Percentiles rank a stretch among this genome's conserved stretches.
Conservation (phyloP, 1,139 yeast genomes). For the Candida anutae region DNA sequence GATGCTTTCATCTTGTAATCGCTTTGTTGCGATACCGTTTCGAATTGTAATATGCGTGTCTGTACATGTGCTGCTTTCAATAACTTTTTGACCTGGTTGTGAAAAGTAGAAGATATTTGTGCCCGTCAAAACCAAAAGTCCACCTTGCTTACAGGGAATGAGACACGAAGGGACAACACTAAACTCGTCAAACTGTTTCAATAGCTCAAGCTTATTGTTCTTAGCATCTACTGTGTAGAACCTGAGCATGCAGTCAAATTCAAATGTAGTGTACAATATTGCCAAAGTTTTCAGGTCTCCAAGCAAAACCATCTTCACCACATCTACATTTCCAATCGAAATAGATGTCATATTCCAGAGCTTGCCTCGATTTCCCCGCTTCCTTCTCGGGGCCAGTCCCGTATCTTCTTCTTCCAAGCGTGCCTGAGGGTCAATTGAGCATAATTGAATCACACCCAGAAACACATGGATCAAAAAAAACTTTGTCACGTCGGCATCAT, state of each 20-base stretch:
- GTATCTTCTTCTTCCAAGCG: neutral
- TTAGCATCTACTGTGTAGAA: constrained; percentile 14
- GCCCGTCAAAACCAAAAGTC: constrained; percentile 23
- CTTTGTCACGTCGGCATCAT: constrained; percentile 5
- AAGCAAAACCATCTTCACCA: constrained; percentile 16
- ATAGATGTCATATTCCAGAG: constrained; percentile 9
- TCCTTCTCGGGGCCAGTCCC: constrained; percentile 2
- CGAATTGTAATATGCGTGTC: constrained; percentile 6
- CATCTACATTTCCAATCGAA: constrained; percentile 22
- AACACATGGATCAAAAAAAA: constrained; percentile 22
- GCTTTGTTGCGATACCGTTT: constrained; percentile 8
- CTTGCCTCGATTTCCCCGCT: constrained; percentile 2
- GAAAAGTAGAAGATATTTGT: constrained; percentile 28
- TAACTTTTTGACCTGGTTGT: constrained; percentile 8
- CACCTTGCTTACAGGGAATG: constrained; percentile 19
- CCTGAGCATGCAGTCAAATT: constrained; percentile 25
- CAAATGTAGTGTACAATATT: constrained; percentile 28
- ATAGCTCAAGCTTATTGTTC: constrained; percentile 5
- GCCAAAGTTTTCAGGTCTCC: constrained; percentile 12
- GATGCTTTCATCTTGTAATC: constrained; percentile 5
- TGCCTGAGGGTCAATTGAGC: constrained; percentile 6
- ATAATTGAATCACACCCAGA: constrained; percentile 22
- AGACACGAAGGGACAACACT: constrained; percentile 25
- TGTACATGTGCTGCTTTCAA: constrained; percentile 1
- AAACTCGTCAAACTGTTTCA: constrained; percentile 26